Evolutionary conservation across 192 early-diverging fungal genomes (phyloP), one percentile per base, ranked within the genome.

Genomic region (Podila horticola): DNA sequence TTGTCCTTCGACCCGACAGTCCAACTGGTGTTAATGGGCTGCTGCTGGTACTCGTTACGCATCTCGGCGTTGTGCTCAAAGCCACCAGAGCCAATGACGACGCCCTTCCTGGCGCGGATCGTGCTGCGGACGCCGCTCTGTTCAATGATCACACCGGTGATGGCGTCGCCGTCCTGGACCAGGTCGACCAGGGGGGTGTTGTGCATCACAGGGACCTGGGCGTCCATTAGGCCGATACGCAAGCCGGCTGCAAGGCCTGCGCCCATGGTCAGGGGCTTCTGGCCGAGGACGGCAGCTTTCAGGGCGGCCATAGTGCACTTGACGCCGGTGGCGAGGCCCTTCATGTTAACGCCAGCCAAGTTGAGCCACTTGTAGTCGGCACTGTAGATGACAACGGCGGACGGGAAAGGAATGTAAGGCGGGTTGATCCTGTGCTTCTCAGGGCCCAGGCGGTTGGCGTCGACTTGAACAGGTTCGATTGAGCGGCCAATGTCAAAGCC

Each of bases 41-140:
- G 67, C 67, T 58, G 57, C 57, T 68, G 67, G 36, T 68, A 68
- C 12, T 68, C 57, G 12, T 33, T 12, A 1, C 67, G 52, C 67
- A 68, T 68, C 33, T 68, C 57, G 8, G 57, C 34, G 59, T 68
- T 68, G 24, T 68, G 67, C 36, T 68, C 67, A 59, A 68, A 68
- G 12, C 67, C 67, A 1, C 67, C 67, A 1, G 67, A 58, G 57
- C 55, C 33, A 19, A 68, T 59, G 33, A 68, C 22, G 30, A 68
- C 67, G 24, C 67, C 68, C 58, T 51, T 69, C 6, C 28, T 38
- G 22, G 66, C 52, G 17, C 24, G 52, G 4, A 58, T 38, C 5
- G 36, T 67, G 11, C 31, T 19, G 30, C 52, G 66, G 33, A 67
- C 55, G 26, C 66, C 66, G 41, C 50, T 61, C 28, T 69, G 30